Evolutionary conservation across 2,329 filamentous ascomycete species (phyloP), one percentile per base, ranked within the genome.

Genomic region (Colletotrichum acutatum): DNA sequence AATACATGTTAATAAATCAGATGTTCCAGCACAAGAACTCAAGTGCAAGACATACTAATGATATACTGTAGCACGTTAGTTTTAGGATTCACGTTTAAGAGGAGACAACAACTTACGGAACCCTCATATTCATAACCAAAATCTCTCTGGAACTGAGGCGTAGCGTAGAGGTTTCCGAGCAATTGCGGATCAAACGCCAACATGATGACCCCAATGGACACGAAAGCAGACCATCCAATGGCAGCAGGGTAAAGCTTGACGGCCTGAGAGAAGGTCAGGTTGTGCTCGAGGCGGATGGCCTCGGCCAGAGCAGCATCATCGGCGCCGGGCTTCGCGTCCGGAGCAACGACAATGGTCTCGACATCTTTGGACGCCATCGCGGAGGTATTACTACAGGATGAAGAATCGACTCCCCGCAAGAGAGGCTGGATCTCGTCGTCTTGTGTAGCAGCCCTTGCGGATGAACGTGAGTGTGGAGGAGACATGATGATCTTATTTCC

Each of bases 151-250:
- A 91, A 91, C n/a, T 87, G 86, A 0, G 89, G 88, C 62, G 87
- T 88, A 3, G 88, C 86, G 76, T 90, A 92, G 66, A 93, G 84
- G 73, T 90, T 90, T 28, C 90, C 90, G 22, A 92, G 84, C 11
- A 93, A 85, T 78, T 92, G 90, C 0, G 90, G 88, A 78, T 92
- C 90, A 76, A 92, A 93, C 4, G 89, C 89, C 54, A 87, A 79
- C 88, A 91, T 91, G 74, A 91, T 88, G 49, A 91, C 87, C 7
- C 88, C 88, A 2, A 90, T 81, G 5, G 87, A 90, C 75, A 92
- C 89, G 76, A 90, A 90, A 54, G 86, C 82, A 8, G 88, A 90
- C 90, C 90, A 92, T 19, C 78, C 82, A 24, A 87, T 84, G 8
- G 86, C 85, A 30, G 82, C 81, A 16, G 86, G 86, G 71, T 87